Percentiles rank a stretch among this genome's conserved stretches.
Evolutionary conservation across 1,139 yeast species (phyloP).

Genomic region (Yamadazyma spencermartinsiae): DNA sequence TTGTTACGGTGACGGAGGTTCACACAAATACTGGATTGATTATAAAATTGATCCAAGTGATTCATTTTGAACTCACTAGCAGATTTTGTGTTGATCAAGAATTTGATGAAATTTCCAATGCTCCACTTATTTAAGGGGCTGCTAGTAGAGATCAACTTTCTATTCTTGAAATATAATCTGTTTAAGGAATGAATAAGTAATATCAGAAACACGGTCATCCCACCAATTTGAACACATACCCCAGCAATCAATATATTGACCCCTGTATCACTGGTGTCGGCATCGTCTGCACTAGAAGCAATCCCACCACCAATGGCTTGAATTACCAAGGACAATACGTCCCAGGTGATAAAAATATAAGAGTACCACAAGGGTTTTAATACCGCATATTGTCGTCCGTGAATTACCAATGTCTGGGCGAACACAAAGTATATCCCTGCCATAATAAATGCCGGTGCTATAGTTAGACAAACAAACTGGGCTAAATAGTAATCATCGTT

Average conservation of each 20-base stretch:
- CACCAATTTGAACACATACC: conserved; percentile 70
- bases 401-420: conserved; percentile 70
- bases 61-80: conserved; percentile 22
- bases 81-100: conserved; percentile 29
- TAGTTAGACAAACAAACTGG: conserved; percentile 70
- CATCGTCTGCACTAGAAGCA: conserved; percentile 43
- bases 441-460: conserved; percentile 89
- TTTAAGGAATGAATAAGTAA: conserved; percentile 57
- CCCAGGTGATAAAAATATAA: conserved; percentile 64
- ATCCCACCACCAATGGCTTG: conserved; percentile 84
- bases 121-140: conserved; percentile 25
- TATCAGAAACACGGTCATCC: conserved; percentile 63
- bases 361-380: conserved; percentile 78
- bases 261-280: conserved; percentile 39
- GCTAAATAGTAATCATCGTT: conserved; percentile 50
- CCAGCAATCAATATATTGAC: conserved; percentile 82
- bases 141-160: conserved; percentile 14
- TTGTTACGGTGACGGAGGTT: neutral
- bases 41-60: conserved; percentile 34
- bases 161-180: conserved; percentile 36
- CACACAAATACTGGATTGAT: neutral
- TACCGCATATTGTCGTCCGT: conserved; percentile 61
- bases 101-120: conserved; percentile 26
- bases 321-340: conserved; percentile 66
- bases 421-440: conserved; percentile 81